Base-by-base conservation (phyloP, 306 rosid species). In the Prunus dulcis region DNA sequence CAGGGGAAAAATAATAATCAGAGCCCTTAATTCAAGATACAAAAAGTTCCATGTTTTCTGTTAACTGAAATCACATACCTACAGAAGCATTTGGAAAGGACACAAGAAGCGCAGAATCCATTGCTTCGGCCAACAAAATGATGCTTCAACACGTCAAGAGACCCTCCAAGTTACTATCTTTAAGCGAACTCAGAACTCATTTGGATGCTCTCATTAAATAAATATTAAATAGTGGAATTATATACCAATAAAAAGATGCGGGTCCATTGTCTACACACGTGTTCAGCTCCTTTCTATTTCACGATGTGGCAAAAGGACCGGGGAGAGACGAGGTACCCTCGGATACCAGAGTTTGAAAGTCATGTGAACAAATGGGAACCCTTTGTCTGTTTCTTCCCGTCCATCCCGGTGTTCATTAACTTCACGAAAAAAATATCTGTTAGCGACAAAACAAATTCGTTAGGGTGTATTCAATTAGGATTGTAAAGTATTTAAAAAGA, bases 61-160 rank as follows among this genome's bases (percentile, higher is more conserved):
- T 30, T 32, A 77, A 80, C 64, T 28, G 46, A 66, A 62, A 46
- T 23, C 63, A 56, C 71, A 34, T 75, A 85, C 91, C 89, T 25
- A 45, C 41, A 69, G 73, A 46, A 68, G 82, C 80, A 73, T 50
- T 78, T 15, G 78, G 80, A 27, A 76, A 78, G 45, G 87, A 75
- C 38, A 83, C 78, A 72, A 82, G 56, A 74, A 81, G 78, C 80
- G 78, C 28, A 72, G 81, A 83, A 55, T 81, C 89, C 91, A 85
- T 87, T 57, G 64, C 75, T 77, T 50, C 67, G 41, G 52, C 27
- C 18, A 38, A 43, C 41, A 52, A 41, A 61, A 14, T 9, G 38
- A 13, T 56, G 76, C 55, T 23, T 22, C 18, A 46, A 19, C 7
- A 20, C 67, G 1, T 6, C 43, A 0, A 47, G 17, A 47, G 15